Base-by-base conservation (phyloP, 2,329 filamentous ascomycete genomes). In the Diaporthe batatas region DNA sequence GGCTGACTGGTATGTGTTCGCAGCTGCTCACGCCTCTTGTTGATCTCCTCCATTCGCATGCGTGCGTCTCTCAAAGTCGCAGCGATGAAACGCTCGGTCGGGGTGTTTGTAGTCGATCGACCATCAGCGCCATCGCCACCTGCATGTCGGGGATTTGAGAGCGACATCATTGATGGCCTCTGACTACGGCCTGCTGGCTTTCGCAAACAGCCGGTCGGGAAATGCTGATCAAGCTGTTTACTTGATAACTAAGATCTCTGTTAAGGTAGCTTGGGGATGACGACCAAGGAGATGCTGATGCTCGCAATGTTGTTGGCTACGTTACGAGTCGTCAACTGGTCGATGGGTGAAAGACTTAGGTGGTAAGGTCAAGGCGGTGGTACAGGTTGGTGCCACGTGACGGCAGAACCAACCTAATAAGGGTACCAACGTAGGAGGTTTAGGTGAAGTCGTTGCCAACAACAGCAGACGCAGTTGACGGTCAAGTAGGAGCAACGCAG, bases 31-130 rank as follows among this genome's bases (percentile, higher is more conserved):
- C 68, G 72, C 29, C 16, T 70, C 25, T n/a, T 29, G 12, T 42
- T 34, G 32, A 73, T 49, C 11, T 29, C 42, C 18, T 29, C n/a
- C 14, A 58, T 64, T 21, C 53, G 32, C 10, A 47, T 6, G 32
- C 53, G 72, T 25, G 59, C 62, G 10, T 23, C 21, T 42, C 36
- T 65, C 42, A 57, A 70, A 47, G 39, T 6, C 47, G 23, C 44
- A 44, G 68, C 42, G 14, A 62, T 42, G 36, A 18, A 44, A 11
- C 11, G 21, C 23, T 70, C 55, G 16, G 62, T 29, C 16, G 8
- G 29, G 8, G n/a, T 16, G 6, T n/a, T 47, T 11, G 12, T 11
- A 1, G 54, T 12, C 34, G 68, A 32, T 5, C 14, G 21, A 7
- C 44, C 34, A 10, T 10, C 32, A 5, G 29, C 5, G 29, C 29